These are phyloP conservation scores for Daedaleopsis sinensis DNA, from an alignment of 768 basidiomycete genomes.

Conservation along the genomic window DNA sequence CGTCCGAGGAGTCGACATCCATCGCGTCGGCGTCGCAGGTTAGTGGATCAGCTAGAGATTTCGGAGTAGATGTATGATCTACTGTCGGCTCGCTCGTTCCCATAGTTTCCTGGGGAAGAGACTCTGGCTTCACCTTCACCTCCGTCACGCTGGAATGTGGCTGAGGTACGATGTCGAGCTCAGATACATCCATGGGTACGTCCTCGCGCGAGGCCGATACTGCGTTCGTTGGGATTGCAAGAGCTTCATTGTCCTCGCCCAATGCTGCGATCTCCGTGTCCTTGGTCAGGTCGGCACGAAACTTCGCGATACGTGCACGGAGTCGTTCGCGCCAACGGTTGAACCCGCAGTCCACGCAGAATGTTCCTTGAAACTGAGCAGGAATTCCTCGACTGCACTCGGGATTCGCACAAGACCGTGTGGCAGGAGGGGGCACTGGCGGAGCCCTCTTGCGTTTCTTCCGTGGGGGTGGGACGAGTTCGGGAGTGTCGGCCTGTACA, in stretches of 20 bases:
- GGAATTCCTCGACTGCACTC: constrained; percentile 4
- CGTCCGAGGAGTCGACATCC: background rate
- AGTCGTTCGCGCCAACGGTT: constrained; percentile 14
- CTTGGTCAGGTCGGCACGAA: background rate
- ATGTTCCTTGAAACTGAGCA: background rate
- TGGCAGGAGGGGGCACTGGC: background rate
- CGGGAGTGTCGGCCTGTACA: background rate
- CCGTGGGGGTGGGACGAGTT: background rate
- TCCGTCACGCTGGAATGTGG: background rate
- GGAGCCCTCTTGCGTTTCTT: constrained; percentile 1
- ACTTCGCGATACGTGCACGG: constrained; percentile 10
- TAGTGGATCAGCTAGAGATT: background rate
- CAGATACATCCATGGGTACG: background rate
- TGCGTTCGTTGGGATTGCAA: background rate
- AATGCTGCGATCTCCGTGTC: background rate
- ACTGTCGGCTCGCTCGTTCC: background rate
- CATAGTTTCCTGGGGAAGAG: no score
- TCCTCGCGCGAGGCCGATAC: no score
- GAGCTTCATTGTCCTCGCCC: background rate
- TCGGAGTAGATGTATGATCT: background rate
- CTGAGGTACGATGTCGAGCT: background rate
- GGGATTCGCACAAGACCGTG: constrained; percentile 2
- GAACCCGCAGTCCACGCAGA: constrained; percentile 15
- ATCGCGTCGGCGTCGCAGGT: background rate
- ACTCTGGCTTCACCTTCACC: no score